Percentiles rank a stretch among this genome's conserved stretches.
These are phyloP conservation scores for Aegilops longissima DNA, from an alignment of 176 grass and related monocot genomes.

Conservation along the genomic window DNA sequence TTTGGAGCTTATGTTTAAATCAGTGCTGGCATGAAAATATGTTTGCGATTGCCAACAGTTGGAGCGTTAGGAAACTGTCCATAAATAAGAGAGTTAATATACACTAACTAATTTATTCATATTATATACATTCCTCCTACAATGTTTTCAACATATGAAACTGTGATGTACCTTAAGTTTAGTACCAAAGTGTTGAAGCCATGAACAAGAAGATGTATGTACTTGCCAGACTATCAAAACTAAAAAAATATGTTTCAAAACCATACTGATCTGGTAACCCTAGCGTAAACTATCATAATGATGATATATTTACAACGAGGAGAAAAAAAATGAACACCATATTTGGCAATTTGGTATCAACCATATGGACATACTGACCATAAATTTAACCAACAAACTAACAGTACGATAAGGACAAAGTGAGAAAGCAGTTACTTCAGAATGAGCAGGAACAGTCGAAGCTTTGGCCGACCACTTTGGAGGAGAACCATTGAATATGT, in stretches of 20 bases:
- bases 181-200: too few relatives aligned
- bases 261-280: background rate
- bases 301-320: background rate
- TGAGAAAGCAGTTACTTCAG: slow-evolving; percentile 47
- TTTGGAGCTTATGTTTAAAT: background rate
- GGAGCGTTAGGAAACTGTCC: background rate
- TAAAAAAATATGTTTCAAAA: background rate
- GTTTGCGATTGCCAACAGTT: background rate
- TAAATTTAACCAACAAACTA: background rate
- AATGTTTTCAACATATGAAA: background rate
- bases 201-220: too few relatives aligned
- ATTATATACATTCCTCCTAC: background rate
- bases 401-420: background rate
- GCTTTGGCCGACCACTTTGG: slow-evolving; percentile 67
- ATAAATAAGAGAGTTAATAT: background rate
- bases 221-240: background rate
- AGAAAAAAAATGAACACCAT: background rate
- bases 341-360: background rate
- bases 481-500: slow-evolving; percentile 75
- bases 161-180: background rate
- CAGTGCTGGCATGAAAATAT: background rate
- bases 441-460: slow-evolving; percentile 33
- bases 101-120: background rate
- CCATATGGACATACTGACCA: background rate
- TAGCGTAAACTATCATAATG: slow-evolving; percentile 1